Conservation (phyloP, 345 rosid species). For the rapeseed (Brassica napus) region DNA sequence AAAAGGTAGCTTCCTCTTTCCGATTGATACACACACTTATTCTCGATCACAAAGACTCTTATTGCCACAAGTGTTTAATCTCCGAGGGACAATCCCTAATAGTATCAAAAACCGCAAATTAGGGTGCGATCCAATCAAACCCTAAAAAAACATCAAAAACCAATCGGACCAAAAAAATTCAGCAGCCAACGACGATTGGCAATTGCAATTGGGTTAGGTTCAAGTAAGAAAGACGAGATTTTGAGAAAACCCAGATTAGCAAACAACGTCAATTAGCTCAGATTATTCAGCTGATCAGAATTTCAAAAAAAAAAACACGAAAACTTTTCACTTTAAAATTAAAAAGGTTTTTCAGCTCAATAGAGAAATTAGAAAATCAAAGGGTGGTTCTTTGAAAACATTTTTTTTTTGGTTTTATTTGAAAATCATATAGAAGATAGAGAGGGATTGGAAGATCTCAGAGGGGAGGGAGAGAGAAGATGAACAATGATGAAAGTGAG, state of each 20-base stretch:
- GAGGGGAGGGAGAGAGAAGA: constrained; percentile 24
- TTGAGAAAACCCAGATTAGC: constrained; percentile 20
- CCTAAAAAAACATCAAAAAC: constrained; percentile 34
- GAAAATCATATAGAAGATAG: constrained; percentile 15
- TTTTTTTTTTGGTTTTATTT: not conserved
- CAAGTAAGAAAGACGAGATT: constrained; percentile 1
- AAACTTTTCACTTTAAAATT: constrained; percentile 19
- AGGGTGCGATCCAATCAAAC: constrained; percentile 49
- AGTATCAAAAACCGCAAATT: constrained; percentile 37
- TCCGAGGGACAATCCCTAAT: constrained; percentile 41
- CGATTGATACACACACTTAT: too few relatives aligned
- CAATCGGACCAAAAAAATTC: constrained; percentile 29
- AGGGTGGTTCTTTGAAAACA: constrained; percentile 21
- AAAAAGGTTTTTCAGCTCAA: not conserved
- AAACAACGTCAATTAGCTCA: not conserved
- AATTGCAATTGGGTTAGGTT: constrained; percentile 19
- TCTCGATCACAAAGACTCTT: constrained; percentile 3
- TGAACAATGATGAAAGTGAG: constrained; percentile 22
- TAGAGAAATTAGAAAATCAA: not conserved
- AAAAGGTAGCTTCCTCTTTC: too few relatives aligned
- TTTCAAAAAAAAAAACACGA: constrained; percentile 12
- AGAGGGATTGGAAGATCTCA: constrained; percentile 33
- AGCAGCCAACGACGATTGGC: constrained; percentile 6
- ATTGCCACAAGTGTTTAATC: constrained; percentile 13
- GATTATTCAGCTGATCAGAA: constrained; percentile 23